Percentiles rank a stretch among this genome's conserved stretches.
Conservation (phyloP, 148 eudicot species). For the Oxyria digyna region DNA sequence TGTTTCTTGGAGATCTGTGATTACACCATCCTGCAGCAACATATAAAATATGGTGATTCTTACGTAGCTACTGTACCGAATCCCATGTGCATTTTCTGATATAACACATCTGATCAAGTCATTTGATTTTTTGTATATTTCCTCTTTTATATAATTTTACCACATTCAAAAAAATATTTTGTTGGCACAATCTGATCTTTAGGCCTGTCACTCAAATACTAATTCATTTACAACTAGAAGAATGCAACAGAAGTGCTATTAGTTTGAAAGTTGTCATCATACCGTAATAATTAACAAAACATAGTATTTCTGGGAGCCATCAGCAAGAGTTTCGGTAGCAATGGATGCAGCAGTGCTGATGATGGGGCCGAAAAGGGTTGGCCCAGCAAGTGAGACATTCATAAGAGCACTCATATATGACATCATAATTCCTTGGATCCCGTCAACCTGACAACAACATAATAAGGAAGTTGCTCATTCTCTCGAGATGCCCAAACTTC, state of each 20-base stretch:
- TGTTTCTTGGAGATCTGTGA: constrained; percentile 97
- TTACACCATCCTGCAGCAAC: constrained; percentile 72
- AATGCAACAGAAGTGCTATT: background rate
- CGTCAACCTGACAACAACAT: constrained; percentile 60
- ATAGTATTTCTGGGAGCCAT: constrained; percentile 55
- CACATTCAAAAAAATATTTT: no score
- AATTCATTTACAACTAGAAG: background rate
- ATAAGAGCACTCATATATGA: constrained; percentile 71
- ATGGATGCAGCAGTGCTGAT: constrained; percentile 65
- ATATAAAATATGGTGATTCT: background rate
- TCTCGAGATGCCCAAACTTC: background rate
- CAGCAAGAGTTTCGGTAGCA: constrained; percentile 58
- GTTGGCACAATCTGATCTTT: background rate
- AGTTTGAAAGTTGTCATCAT: constrained; percentile 12
- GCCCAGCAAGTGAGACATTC: constrained; percentile 96
- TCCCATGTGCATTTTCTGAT: background rate
- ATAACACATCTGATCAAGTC: background rate
- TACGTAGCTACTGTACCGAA: background rate
- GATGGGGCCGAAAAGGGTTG: constrained; percentile 89
- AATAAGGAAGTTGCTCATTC: background rate
- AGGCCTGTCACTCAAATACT: background rate
- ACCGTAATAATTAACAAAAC: constrained; percentile 91
- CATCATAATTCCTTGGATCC: constrained; percentile 86
- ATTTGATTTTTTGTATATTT: background rate
- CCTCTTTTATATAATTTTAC: no score